Conservation (phyloP, 352 stramenopile species). For the Globisporangium recalcitrans region DNA sequence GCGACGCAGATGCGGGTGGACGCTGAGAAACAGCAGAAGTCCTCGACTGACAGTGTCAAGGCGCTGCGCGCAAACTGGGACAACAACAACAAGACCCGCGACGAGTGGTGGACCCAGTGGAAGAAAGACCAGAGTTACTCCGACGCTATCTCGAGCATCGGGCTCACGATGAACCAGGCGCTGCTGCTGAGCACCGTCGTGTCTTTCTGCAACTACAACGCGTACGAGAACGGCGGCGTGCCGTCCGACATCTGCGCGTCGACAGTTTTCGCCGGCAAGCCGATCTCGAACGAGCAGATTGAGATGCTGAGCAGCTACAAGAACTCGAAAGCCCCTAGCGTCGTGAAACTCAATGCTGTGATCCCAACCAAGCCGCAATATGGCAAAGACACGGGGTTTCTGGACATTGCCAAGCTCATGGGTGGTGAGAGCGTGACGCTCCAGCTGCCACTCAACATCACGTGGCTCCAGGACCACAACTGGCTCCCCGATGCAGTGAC, state of each 20-base stretch:
- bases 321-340: neutral
- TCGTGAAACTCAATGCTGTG: neutral
- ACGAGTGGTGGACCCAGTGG: slow-evolving; percentile 3
- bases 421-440: neutral
- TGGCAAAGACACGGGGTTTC: slow-evolving; percentile 1
- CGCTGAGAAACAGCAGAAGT: neutral
- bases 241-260: neutral
- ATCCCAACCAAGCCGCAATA: slow-evolving; percentile 5
- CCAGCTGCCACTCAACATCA: neutral
- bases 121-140: slow-evolving; percentile 4
- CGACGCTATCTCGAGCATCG: neutral
- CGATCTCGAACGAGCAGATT: slow-evolving; percentile 2
- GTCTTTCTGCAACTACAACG: slow-evolving; percentile 1
- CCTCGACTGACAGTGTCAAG: neutral
- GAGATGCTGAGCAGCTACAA: slow-evolving; percentile 2
- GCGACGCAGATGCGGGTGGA: neutral
- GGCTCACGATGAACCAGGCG: slow-evolving; percentile 3
- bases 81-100: slow-evolving; percentile 6
- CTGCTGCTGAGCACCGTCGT: slow-evolving; percentile 3
- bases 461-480: neutral
- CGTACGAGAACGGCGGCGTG: slow-evolving; percentile 2
- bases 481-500: slow-evolving; percentile 1
- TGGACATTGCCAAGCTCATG: slow-evolving; percentile 7
- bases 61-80: neutral
- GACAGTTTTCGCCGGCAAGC: neutral